A percentile compares a stretch with the other conserved stretches of the same genome.
Evolutionary conservation across 2,329 filamentous ascomycete genomes (phyloP).

Genomic region (Raffaelea ambrosiae): DNA sequence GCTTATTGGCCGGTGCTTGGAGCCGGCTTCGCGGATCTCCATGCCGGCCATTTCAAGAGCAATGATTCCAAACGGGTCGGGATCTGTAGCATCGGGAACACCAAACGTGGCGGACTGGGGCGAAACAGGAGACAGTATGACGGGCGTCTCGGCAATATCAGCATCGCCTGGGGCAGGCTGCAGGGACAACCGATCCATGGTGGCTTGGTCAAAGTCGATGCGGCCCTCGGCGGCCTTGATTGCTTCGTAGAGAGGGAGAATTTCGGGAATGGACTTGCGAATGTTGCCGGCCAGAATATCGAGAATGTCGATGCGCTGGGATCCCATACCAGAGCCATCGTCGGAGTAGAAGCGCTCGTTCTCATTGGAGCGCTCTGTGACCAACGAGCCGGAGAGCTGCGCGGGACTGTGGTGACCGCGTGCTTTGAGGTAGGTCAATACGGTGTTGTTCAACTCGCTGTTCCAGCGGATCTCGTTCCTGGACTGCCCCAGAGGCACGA

Average conservation of each 20-base stretch:
- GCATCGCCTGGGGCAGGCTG: slow-evolving; percentile 71
- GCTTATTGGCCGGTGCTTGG: slow-evolving; percentile 61
- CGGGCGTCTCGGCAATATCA: slow-evolving; percentile 37
- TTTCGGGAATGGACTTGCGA: slow-evolving; percentile 44
- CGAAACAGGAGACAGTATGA: slow-evolving; percentile 23
- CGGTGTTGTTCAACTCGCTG: slow-evolving; percentile 43
- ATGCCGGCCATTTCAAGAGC: slow-evolving; percentile 86
- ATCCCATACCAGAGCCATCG: slow-evolving; percentile 8
- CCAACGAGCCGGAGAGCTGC: slow-evolving; percentile 46
- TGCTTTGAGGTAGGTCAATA: slow-evolving; percentile 51
- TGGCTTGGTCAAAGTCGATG: slow-evolving; percentile 57
- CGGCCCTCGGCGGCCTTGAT: slow-evolving; percentile 84
- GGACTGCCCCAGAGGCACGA: slow-evolving; percentile 45
- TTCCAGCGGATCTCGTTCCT: slow-evolving; percentile 37
- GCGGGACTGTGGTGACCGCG: slow-evolving; percentile 47
- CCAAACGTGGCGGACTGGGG: slow-evolving; percentile 47
- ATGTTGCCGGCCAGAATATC: slow-evolving; percentile 51
- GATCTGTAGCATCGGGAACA: slow-evolving; percentile 69
- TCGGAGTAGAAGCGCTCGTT: slow-evolving; percentile 51
- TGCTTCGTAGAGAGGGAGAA: slow-evolving; percentile 63
- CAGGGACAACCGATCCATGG: slow-evolving; percentile 55
- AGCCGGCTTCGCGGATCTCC: slow-evolving; percentile 85
- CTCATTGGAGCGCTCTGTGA: slow-evolving; percentile 49
- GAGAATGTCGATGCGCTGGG: slow-evolving; percentile 35
- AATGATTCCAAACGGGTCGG: slow-evolving; percentile 84